Evolutionary conservation across 495 filamentous ascomycete genomes (phyloP).

Genomic region (Aspergillus diversus): DNA sequence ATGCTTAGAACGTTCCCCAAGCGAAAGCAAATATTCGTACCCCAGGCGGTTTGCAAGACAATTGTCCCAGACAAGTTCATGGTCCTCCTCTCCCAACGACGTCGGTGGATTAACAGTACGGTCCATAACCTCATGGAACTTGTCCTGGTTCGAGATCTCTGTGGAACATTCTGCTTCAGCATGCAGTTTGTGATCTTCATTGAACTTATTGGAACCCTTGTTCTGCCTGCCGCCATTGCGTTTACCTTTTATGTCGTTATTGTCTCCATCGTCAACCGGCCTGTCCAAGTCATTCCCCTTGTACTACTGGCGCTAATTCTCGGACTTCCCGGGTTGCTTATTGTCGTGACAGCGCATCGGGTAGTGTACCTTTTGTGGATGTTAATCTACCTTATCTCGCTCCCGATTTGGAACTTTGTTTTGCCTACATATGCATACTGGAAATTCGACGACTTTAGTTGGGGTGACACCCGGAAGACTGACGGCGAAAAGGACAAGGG

Average conservation of each 20-base stretch:
- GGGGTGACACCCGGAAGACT: slow-evolving; percentile 98
- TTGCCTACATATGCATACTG: slow-evolving; percentile 95
- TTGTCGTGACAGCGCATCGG: slow-evolving; percentile 94
- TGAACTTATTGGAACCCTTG: slow-evolving; percentile 91
- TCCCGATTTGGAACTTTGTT: slow-evolving; percentile 98
- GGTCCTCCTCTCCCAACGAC: slow-evolving; percentile 89
- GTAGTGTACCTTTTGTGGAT: slow-evolving; percentile 96
- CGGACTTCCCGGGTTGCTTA: slow-evolving; percentile 88
- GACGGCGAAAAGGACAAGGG: slow-evolving; percentile 86
- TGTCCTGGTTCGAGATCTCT: slow-evolving; percentile 92
- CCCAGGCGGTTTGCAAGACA: slow-evolving; percentile 98
- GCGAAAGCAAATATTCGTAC: slow-evolving; percentile 97
- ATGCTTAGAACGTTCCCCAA: slow-evolving; percentile 99
- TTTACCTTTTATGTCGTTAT: slow-evolving; percentile 97
- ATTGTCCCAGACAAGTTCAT: slow-evolving; percentile 91
- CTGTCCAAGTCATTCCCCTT: slow-evolving; percentile 90
- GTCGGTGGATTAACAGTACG: slow-evolving; percentile 99
- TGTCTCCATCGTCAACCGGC: slow-evolving; percentile 79
- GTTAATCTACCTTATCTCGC: slow-evolving; percentile 89
- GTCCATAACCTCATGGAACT: slow-evolving; percentile 99
- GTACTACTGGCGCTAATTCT: slow-evolving; percentile 90
- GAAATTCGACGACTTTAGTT: slow-evolving; percentile 99
- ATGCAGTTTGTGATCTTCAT: slow-evolving; percentile 99
- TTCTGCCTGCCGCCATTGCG: slow-evolving; percentile 91
- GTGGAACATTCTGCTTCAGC: slow-evolving; percentile 99